Evolutionary conservation across 1,284 basidiomycete species (phyloP).

Genomic region (Thecaphora thlaspeos): DNA sequence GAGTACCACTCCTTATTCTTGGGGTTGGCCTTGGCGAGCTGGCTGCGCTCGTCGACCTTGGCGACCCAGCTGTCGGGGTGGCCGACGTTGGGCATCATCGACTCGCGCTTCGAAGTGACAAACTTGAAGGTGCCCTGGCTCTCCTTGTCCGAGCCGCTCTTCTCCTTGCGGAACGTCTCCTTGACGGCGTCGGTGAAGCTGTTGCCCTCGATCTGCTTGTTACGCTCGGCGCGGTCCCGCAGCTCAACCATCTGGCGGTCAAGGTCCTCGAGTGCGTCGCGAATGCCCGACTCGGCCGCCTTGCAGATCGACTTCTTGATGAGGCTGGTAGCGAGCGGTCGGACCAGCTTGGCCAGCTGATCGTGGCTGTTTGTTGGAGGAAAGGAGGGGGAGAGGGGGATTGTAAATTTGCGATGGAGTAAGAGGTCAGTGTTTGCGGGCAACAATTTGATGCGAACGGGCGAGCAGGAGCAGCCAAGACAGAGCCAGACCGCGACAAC

Average conservation of each 20-base stretch:
- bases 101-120: slow-evolving; percentile 49
- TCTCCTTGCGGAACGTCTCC: slow-evolving; percentile 63
- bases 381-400: too few species aligned
- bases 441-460: too few species aligned
- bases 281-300: slow-evolving; percentile 74
- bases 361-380: too few species aligned
- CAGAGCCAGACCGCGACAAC: too few species aligned
- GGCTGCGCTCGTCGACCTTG: slow-evolving; percentile 66
- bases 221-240: slow-evolving; percentile 68
- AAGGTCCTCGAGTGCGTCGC: slow-evolving; percentile 77
- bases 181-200: slow-evolving; percentile 63
- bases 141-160: slow-evolving; percentile 55
- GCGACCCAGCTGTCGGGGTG: slow-evolving; percentile 73
- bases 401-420: too few species aligned
- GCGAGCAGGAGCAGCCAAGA: too few species aligned
- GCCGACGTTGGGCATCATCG: slow-evolving; percentile 62
- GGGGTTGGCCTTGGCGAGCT: slow-evolving; percentile 38
- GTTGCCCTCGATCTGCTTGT: slow-evolving; percentile 38
- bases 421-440: too few species aligned
- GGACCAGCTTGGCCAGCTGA: slow-evolving; percentile 78
- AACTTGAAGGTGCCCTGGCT: slow-evolving; percentile 48
- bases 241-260: slow-evolving; percentile 83
- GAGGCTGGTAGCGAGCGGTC: slow-evolving; percentile 60
- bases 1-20: slow-evolving; percentile 68
- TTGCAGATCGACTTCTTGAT: slow-evolving; percentile 89